phyloP scores from a whole-genome alignment of 306 rosid species.

The apple (Malus domestica) region DNA sequence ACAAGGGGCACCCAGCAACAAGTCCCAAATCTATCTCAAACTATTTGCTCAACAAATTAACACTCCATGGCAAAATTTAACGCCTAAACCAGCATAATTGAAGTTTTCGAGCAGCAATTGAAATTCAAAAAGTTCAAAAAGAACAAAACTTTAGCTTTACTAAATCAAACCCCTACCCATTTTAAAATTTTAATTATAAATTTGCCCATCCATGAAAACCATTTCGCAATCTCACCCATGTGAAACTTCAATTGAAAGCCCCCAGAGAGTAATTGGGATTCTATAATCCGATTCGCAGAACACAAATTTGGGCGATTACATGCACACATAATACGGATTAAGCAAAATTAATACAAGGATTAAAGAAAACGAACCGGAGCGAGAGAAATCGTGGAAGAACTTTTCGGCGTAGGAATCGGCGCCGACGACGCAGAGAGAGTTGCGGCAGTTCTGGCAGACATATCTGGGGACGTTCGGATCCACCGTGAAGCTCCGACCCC shows the following conservation, averaged over 20 bases:
- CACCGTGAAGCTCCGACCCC: slow-evolving; percentile 63
- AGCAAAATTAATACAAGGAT: background rate
- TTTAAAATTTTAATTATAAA: too few relatives aligned
- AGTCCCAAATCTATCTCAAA: background rate
- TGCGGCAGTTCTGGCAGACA: slow-evolving; percentile 90
- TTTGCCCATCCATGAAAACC: background rate
- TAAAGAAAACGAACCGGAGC: slow-evolving; percentile 55
- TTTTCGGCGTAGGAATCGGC: slow-evolving; percentile 85
- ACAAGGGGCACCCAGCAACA: background rate
- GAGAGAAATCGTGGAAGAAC: slow-evolving; percentile 64
- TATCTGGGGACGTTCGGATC: slow-evolving; percentile 80
- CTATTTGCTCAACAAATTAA: background rate
- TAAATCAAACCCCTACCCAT: background rate
- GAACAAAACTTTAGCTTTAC: background rate
- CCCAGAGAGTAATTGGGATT: background rate
- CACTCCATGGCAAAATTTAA: background rate
- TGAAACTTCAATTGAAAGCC: background rate
- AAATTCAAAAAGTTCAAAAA: background rate
- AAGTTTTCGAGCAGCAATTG: background rate
- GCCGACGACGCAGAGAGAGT: slow-evolving; percentile 69
- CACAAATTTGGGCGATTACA: background rate
- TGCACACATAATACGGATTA: background rate
- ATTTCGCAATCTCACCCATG: background rate
- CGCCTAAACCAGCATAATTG: background rate
- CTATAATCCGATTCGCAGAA: background rate